These are phyloP conservation scores for Musa itinerans DNA, from an alignment of 176 grass and related monocot genomes.

Conservation along the genomic window DNA sequence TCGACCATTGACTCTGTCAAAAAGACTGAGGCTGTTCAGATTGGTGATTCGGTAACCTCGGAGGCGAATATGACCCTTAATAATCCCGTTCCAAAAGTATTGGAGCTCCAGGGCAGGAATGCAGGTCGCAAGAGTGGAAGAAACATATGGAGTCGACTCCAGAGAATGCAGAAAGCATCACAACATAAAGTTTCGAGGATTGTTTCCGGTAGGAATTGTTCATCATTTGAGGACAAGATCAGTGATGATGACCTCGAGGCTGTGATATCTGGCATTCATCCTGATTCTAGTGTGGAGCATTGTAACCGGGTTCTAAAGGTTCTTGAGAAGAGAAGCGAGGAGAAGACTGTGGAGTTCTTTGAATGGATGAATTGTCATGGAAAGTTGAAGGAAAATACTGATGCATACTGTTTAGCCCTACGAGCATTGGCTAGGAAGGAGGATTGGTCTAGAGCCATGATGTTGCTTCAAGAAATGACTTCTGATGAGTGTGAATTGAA, in stretches of 20 bases:
- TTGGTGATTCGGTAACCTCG: background rate
- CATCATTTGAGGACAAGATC: constrained; percentile 2
- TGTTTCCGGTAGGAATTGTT: constrained; percentile 13
- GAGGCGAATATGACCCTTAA: constrained; percentile 2
- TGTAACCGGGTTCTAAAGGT: constrained; percentile 64
- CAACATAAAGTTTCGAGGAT: constrained; percentile 16
- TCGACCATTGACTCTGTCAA: constrained; percentile 14
- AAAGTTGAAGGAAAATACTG: constrained; percentile 52
- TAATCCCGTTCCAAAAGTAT: background rate
- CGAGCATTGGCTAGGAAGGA: constrained; percentile 72
- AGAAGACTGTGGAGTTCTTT: constrained; percentile 54
- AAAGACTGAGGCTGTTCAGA: constrained; percentile 21
- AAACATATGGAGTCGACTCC: constrained; percentile 31
- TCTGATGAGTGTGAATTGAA: constrained; percentile 39
- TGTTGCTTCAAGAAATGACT: constrained; percentile 63
- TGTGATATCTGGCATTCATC: constrained; percentile 28
- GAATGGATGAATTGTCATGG: constrained; percentile 67
- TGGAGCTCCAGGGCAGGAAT: constrained; percentile 10
- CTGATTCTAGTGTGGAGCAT: constrained; percentile 40
- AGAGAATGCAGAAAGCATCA: constrained; percentile 28
- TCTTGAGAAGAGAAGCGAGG: constrained; percentile 58
- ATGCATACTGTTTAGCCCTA: constrained; percentile 69
- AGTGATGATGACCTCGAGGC: constrained; percentile 17
- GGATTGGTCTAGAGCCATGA: constrained; percentile 58
- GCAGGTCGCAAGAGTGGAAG: constrained; percentile 19